These are phyloP conservation scores for Pythium biforme DNA, from an alignment of 352 stramenopile species.

Conservation along the genomic window DNA sequence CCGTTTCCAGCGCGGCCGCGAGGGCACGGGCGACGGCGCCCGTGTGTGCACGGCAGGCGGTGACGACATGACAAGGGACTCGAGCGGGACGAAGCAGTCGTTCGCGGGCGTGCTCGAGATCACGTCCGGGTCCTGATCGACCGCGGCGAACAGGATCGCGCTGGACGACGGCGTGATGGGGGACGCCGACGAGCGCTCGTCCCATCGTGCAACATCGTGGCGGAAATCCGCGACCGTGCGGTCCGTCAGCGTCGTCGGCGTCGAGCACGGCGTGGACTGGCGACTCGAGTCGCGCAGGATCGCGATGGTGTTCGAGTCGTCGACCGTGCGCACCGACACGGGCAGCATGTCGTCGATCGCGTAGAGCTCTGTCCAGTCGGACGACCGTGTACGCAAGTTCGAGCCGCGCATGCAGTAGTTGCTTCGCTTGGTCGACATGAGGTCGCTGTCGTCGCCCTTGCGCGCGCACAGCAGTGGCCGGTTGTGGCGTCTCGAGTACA, in stretches of 20 bases:
- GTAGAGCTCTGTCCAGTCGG: conserved; percentile 50
- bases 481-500: conserved; percentile 1
- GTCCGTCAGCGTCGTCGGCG: conserved; percentile 15
- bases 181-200: conserved; percentile 43
- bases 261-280: conserved; percentile 32
- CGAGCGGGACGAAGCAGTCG: conserved; percentile 44
- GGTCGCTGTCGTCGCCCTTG: conserved; percentile 13
- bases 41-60: conserved; percentile 11
- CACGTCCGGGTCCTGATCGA: conserved; percentile 17
- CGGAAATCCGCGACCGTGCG: conserved; percentile 48
- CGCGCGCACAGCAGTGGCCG: conserved; percentile 5
- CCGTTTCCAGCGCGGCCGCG: conserved; percentile 17
- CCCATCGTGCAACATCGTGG: conserved; percentile 45
- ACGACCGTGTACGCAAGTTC: conserved; percentile 31
- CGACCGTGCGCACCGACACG: conserved; percentile 29
- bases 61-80: conserved; percentile 27
- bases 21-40: background rate
- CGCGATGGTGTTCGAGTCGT: conserved; percentile 46
- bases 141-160: conserved; percentile 33
- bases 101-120: conserved; percentile 23
- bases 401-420: conserved; percentile 16
- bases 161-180: conserved; percentile 49
- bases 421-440: conserved; percentile 7
- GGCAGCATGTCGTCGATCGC: conserved; percentile 39
- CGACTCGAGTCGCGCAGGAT: conserved; percentile 45